A percentile compares a stretch with the other conserved stretches of the same genome.
Evolutionary conservation across 495 filamentous ascomycete species (phyloP).

Genomic region (Penicillium cinerascens): DNA sequence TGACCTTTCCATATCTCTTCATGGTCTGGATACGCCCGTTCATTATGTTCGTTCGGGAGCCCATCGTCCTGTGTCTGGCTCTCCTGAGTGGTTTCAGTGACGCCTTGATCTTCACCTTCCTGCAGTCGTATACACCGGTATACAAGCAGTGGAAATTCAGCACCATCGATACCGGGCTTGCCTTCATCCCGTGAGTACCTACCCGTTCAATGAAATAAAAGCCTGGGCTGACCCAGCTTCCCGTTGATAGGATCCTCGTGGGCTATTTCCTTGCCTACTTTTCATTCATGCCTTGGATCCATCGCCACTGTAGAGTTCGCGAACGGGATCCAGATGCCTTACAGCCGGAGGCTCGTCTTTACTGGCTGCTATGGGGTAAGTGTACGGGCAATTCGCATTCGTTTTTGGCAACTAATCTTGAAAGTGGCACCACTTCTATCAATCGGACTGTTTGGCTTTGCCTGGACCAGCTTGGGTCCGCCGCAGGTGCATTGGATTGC

Average conservation of each 20-base stretch:
- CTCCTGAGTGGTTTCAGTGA: constrained; percentile 74
- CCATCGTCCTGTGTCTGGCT: constrained; percentile 68
- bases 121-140: constrained; percentile 63
- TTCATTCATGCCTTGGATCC: constrained; percentile 62
- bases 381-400: constrained; percentile 10
- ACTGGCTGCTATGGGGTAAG: constrained; percentile 47
- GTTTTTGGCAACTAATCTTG: constrained; percentile 56
- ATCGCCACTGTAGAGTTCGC: constrained; percentile 43
- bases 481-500: constrained; percentile 60
- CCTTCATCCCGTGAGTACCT: constrained; percentile 52
- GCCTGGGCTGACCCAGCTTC: not conserved
- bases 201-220: not conserved
- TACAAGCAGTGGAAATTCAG: constrained; percentile 64
- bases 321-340: constrained; percentile 49
- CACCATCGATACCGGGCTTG: constrained; percentile 52
- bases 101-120: constrained; percentile 78
- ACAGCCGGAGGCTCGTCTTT: constrained; percentile 55
- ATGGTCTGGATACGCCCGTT: constrained; percentile 69
- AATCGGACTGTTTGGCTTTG: constrained; percentile 69
- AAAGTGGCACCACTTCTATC: no score
- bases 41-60: constrained; percentile 74
- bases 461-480: constrained; percentile 62
- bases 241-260: constrained; percentile 43
- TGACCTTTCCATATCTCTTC: constrained; percentile 54
- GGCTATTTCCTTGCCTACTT: constrained; percentile 65